These are phyloP conservation scores for Byssochlamys sp. DNA, from an alignment of 2,329 filamentous ascomycete genomes.

Conservation along the genomic window DNA sequence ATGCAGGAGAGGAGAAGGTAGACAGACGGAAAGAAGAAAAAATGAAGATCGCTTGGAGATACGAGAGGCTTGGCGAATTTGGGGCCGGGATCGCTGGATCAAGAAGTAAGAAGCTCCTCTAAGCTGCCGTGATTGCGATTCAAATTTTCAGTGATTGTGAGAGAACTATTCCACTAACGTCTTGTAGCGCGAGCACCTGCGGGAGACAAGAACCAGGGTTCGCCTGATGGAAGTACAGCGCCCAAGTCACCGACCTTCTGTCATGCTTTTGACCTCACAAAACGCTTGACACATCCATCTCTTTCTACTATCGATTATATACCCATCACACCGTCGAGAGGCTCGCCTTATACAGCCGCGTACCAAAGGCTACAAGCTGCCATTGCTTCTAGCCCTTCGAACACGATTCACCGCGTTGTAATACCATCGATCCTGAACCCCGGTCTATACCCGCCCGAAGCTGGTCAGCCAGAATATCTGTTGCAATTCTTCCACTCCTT, in stretches of 20 bases:
- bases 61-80: constrained; percentile 71
- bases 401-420: constrained; percentile 66
- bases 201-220: constrained; percentile 35
- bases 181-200: constrained; percentile 17
- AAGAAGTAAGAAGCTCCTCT: constrained; percentile 45
- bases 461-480: constrained; percentile 61
- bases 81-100: constrained; percentile 45
- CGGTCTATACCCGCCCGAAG: constrained; percentile 63
- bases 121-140: constrained; percentile 20
- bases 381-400: constrained; percentile 49
- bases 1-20: constrained; percentile 35
- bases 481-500: constrained; percentile 74
- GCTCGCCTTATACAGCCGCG: constrained; percentile 55
- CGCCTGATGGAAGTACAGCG: constrained; percentile 15
- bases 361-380: constrained; percentile 49
- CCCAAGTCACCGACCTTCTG: constrained; percentile 46
- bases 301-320: constrained; percentile 46
- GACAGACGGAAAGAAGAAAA: constrained; percentile 50
- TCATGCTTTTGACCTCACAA: constrained; percentile 63
- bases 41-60: constrained; percentile 99
- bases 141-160: background rate
- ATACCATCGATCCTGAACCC: constrained; percentile 81
- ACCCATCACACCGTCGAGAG: constrained; percentile 30
- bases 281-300: constrained; percentile 51
- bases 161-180: constrained; percentile 8